Percentiles rank a stretch among this genome's conserved stretches.
These are phyloP conservation scores for Alternaria metachromatica DNA, from an alignment of 2,329 filamentous ascomycete species.

Conservation along the genomic window DNA sequence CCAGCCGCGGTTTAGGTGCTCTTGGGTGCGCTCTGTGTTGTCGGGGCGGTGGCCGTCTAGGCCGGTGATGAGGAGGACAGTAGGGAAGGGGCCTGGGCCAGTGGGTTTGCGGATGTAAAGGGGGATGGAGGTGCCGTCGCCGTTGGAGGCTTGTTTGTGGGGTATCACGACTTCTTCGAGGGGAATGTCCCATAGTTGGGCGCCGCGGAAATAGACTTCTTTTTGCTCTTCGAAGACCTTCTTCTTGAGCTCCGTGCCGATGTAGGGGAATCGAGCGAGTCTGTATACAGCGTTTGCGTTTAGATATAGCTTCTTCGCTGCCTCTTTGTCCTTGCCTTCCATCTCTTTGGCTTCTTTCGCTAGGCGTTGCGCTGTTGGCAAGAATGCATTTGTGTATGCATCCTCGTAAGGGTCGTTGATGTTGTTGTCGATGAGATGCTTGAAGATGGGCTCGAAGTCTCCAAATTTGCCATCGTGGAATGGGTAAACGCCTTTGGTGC, in stretches of 20 bases:
- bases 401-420: constrained; percentile 70
- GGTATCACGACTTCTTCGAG: constrained; percentile 67
- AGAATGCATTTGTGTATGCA: constrained; percentile 68
- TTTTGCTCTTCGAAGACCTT: constrained; percentile 72
- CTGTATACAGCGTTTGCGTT: constrained; percentile 74
- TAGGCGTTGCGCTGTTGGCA: constrained; percentile 66
- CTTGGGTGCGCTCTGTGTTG: constrained; percentile 52
- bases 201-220: constrained; percentile 64
- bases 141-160: constrained; percentile 58
- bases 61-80: constrained; percentile 63
- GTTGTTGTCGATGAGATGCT: constrained; percentile 53
- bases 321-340: constrained; percentile 49
- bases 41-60: constrained; percentile 65
- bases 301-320: constrained; percentile 68
- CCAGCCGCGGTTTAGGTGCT: constrained; percentile 56
- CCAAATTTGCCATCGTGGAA: constrained; percentile 74
- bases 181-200: constrained; percentile 55
- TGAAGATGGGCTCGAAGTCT: constrained; percentile 70
- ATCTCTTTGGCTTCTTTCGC: constrained; percentile 53
- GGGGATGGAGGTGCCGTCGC: constrained; percentile 64
- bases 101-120: constrained; percentile 68
- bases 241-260: constrained; percentile 59
- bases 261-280: constrained; percentile 72
- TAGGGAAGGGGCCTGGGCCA: constrained; percentile 52
- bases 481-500: constrained; percentile 63